Conservation (phyloP, 148 eudicot genomes). For the Vaccinium corymbosum region DNA sequence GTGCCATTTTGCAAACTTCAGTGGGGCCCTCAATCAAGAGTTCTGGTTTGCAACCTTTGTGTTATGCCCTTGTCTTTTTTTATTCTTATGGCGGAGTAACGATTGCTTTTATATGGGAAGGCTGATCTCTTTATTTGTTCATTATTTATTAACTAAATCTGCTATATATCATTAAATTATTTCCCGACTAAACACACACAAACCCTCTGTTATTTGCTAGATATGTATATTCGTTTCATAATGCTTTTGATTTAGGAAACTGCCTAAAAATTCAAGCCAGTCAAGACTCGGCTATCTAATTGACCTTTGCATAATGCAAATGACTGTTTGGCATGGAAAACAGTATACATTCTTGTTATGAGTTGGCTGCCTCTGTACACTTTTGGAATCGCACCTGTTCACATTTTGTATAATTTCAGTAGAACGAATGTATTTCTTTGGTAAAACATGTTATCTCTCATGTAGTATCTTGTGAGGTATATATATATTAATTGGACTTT, state of each 20-base stretch:
- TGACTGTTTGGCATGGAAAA: not conserved
- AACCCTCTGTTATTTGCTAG: not conserved
- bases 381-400: not conserved
- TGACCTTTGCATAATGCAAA: slow-evolving; percentile 1
- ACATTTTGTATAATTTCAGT: not conserved
- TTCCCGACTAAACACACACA: not conserved
- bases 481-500: not conserved
- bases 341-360: not conserved
- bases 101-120: not conserved
- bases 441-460: not conserved
- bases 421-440: not conserved
- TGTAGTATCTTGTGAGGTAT: not conserved
- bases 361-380: not conserved
- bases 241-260: not conserved
- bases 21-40: no score
- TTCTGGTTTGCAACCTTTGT: not conserved
- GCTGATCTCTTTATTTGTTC: not conserved
- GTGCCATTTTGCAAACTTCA: not conserved
- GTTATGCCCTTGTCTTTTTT: not conserved
- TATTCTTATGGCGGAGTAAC: not conserved
- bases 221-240: not conserved
- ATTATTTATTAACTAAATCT: not conserved
- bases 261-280: not conserved
- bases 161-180: not conserved
- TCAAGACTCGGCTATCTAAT: not conserved